Evolutionary conservation across 306 rosid genomes (phyloP), one percentile per base, ranked within the genome.

Genomic region (barrel medic (Medicago truncatula)): DNA sequence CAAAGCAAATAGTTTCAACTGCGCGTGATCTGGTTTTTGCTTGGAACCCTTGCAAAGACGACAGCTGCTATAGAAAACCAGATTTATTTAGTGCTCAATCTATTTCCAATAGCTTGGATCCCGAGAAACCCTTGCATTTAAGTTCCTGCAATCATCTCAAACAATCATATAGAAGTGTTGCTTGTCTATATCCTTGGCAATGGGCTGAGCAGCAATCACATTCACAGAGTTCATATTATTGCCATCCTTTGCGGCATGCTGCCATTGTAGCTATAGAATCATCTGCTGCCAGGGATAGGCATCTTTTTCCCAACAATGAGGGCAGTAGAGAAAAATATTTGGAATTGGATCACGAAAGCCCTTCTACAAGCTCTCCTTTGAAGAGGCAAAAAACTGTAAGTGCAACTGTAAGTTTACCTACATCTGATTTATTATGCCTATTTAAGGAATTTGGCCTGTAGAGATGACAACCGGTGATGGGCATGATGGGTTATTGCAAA

Each of bases 171-270:
- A 36, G 66, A 6, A 56, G 64, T 15, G 89, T 84, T 52, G 75
- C 89, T 70, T 95, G 98, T 82, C 73, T 90, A 63, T 67, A 85
- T 79, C 96, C 97, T 61, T 83, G 90, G 90, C 77, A 18, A 41
- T 95, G 98, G 97, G 61, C 83, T 69, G 88, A 87, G 76, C 86
- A 87, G 81, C 77, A 84, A 76, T 62, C 65, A 46, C 74, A 36
- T 75, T 28, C 58, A 41, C 67, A 75, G 36, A 81, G 76, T 74
- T 91, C 85, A 63, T 72, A 73, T 77, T 56, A 40, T 69, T 85
- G 86, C 58, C 97, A 92, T 78, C 98, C 98, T 76, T 80, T 95
- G 77, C 86, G 73, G 12, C 98, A 95, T 85, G 96, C 96, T 81
- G 88, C 96, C 60, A 77, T 90, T 69, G 96, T 89, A 38, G 96